Evolutionary conservation across 768 basidiomycete genomes (phyloP), one percentile per base, ranked within the genome.

Genomic region (Melanogaster broomeanus): DNA sequence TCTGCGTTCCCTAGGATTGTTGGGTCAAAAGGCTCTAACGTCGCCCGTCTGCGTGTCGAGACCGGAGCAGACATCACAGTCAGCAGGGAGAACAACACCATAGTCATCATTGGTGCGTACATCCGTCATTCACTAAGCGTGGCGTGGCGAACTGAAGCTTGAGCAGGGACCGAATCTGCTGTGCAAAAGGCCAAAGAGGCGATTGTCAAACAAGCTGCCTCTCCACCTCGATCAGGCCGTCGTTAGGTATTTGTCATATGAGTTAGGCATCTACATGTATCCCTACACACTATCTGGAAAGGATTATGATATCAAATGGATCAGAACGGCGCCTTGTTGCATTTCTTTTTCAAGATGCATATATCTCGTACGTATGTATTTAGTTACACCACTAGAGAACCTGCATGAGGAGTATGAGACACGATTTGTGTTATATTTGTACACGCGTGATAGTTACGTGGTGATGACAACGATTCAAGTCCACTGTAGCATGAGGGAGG

Each of bases 11-110:
- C 95, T 13, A 80, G 92, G 58, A 95, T 98, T 59, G 93, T 98
- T 55, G 95, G 95, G 34, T 73, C 87, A 11, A 96, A 95, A 72
- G 94, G 94, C 47, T 76, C 92, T 24, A 98, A 93, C 60, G 90
- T 98, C 45, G 79, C 88, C 46, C 88, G 94, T 43, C 79, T 98
- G 46, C 84, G 94, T 49, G 81, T 80, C 45, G 93, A 93, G 71
- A 96, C 90, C 46, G 90, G 92, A 37, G 89, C 94, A 48, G 93
- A 96, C 64, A 93, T 98, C 61, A 90, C 83, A 38, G 91, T 98
- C 48, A 84, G 91, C 68, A 84, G 90, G 57, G 93, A 94, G 56
- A 89, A 88, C 64, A 90, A 78, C 68, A 85, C 85, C 27, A 95
- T 97, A 61, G 82, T 88, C 57, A 88, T 98, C 63, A 83, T 87